Conservation (phyloP, 768 basidiomycete species). For the Xanthoconium stramineum region DNA sequence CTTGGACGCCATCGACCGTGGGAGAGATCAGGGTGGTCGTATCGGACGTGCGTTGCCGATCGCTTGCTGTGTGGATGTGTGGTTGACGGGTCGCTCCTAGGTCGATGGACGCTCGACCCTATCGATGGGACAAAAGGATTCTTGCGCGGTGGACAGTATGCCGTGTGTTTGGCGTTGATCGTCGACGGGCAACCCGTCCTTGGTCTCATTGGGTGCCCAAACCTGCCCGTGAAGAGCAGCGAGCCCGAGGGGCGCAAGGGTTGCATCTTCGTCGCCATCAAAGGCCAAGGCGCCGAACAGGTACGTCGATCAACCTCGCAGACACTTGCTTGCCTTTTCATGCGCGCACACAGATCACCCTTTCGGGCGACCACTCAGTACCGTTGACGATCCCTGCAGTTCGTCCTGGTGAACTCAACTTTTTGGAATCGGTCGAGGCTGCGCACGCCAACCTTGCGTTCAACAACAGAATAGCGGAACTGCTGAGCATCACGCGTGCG, state of each 20-base stretch:
- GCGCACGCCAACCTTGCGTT: constrained; percentile 89
- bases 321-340: neutral
- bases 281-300: constrained; percentile 81
- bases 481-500: constrained; percentile 61
- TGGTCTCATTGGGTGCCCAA: constrained; percentile 91
- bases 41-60: constrained; percentile 57
- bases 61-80: neutral
- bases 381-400: constrained; percentile 47
- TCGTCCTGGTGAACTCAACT: constrained; percentile 48
- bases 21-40: constrained; percentile 67
- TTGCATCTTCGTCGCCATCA: constrained; percentile 82
- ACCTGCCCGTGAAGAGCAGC: constrained; percentile 60
- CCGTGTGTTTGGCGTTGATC: constrained; percentile 85
- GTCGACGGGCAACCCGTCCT: constrained; percentile 75
- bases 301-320: constrained; percentile 28
- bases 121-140: constrained; percentile 96
- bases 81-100: constrained; percentile 31
- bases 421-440: constrained; percentile 91
- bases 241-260: constrained; percentile 64
- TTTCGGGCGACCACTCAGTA: constrained; percentile 47
- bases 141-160: constrained; percentile 88
- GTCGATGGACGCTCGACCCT: constrained; percentile 85
- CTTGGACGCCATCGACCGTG: constrained; percentile 85
- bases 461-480: constrained; percentile 65
- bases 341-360: constrained; percentile 41